Percentiles rank a stretch among this genome's conserved stretches.
phyloP scores from a whole-genome alignment of 768 basidiomycete genomes.

The Suillus variegatus region DNA sequence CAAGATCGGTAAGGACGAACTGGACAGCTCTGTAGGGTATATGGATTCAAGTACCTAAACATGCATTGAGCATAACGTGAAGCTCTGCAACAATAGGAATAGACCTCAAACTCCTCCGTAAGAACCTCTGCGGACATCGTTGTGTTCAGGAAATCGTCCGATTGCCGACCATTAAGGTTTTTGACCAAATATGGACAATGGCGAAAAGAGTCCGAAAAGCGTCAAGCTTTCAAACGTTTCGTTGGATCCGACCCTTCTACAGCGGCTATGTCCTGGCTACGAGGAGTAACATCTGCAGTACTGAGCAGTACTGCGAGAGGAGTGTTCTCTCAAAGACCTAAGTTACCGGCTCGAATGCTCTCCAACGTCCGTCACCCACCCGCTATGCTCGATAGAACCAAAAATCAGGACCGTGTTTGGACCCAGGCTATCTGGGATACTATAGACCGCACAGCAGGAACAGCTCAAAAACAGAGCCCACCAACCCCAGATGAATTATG shows the following conservation, averaged over 20 bases:
- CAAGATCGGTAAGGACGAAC: conserved; percentile 57
- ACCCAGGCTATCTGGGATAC: background rate
- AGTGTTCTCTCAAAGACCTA: background rate
- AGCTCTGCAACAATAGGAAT: conserved; percentile 11
- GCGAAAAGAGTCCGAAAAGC: background rate
- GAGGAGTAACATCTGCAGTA: background rate
- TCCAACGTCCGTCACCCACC: background rate
- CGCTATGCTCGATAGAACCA: background rate
- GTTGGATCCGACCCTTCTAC: background rate
- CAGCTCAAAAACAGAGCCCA: conserved; percentile 11
- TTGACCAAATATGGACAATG: conserved; percentile 5
- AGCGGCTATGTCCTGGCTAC: conserved; percentile 6
- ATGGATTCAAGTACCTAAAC: conserved; percentile 92
- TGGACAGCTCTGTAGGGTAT: conserved; percentile 90
- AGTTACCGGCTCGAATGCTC: background rate
- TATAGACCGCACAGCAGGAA: conserved; percentile 7
- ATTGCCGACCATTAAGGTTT: conserved; percentile 9
- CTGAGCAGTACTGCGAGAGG: background rate
- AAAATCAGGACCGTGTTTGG: background rate
- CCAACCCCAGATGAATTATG: conserved; percentile 40
- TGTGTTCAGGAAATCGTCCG: conserved; percentile 12
- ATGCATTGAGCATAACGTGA: conserved; percentile 15
- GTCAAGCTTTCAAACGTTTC: background rate
- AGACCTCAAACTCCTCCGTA: conserved; percentile 90
- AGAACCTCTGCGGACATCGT: conserved; percentile 68